A percentile compares a stretch with the other conserved stretches of the same genome.
These are phyloP conservation scores for Eucalyptus curtisii DNA, from an alignment of 345 rosid genomes.

Conservation along the genomic window DNA sequence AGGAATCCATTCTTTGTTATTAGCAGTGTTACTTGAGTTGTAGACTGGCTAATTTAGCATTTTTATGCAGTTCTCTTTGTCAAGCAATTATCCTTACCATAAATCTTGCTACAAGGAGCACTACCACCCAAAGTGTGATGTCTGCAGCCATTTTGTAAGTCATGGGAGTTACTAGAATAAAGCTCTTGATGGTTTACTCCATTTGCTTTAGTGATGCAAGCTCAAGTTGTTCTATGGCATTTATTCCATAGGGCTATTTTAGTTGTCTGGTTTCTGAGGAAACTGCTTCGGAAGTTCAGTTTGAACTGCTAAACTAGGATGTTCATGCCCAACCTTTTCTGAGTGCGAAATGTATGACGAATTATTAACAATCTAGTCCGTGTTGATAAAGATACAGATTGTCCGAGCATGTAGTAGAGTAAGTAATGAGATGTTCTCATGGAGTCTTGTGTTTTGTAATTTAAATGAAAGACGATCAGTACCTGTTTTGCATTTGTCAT, in stretches of 20 bases:
- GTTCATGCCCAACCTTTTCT: not conserved
- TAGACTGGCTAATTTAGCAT: constrained; percentile 1
- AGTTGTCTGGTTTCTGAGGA: not conserved
- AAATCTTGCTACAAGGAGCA: constrained; percentile 73
- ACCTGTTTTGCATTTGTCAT: not conserved
- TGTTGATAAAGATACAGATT: not conserved
- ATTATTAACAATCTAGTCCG: not conserved
- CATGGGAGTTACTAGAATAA: not conserved
- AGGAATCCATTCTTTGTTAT: not conserved
- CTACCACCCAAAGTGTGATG: constrained; percentile 88
- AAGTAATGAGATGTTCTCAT: not conserved
- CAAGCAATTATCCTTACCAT: constrained; percentile 70
- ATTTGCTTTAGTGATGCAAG: not conserved
- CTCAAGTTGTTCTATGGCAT: not conserved
- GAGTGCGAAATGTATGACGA: not conserved
- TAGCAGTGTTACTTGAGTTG: not conserved
- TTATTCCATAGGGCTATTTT: not conserved
- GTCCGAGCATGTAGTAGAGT: not conserved
- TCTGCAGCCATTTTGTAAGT: constrained; percentile 82
- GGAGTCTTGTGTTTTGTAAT: not conserved
- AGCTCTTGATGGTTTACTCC: not conserved
- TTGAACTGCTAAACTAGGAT: not conserved
- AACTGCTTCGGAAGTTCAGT: not conserved
- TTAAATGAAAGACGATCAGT: not conserved
- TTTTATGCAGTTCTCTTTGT: constrained; percentile 56